Evolutionary conservation across 1,284 basidiomycete species (phyloP), one percentile per base, ranked within the genome.

Genomic region (Fistulinella staudtii): DNA sequence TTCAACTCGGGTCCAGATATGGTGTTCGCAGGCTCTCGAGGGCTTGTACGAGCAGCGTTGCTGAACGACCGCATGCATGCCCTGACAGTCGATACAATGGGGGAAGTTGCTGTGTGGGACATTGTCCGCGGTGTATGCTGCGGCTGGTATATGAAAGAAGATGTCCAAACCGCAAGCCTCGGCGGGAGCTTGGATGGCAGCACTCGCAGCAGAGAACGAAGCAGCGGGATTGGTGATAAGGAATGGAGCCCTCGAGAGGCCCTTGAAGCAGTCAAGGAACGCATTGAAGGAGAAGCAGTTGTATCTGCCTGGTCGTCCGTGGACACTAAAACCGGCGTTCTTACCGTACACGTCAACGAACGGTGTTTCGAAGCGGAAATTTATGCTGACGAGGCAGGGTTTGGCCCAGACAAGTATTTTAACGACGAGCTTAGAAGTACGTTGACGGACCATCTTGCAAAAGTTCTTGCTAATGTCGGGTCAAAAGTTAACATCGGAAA

Each of bases 51-150:
- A 18, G 86, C 82, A 6, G 70, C 86, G 20, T 74, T 93, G 48
- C 72, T 99, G 36, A 98, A 94, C 64, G 93, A 98, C 61, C 77
- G 93, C 29, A 77, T 94, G 47, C 94, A 98, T 61, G 93, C 87
- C 5, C 68, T 99, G 42, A 93, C 93, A 1, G 84, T 97, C 30
- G 89, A 98, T 63, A 93, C 92, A 0, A 72, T 76, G 0, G 89
- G 90, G 8, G 82, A 87, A 52, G 84, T 99, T 4, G 87, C 86
- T 1, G 79, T 94, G 3, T 99, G 96, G 95, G 89, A 99, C 68
- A 82, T 99, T 43, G 74, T 95, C 14, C 75, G 81, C 1, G 84
- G 88, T 2, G 52, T 71, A 2, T 98, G 94, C 64, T 65, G 87
- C 2, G 95, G 95, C 2, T 68, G 75, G 36, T 93, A 82, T 63